Conservation (phyloP, 2,329 filamentous ascomycete species). For the Lachnellula occidentalis region DNA sequence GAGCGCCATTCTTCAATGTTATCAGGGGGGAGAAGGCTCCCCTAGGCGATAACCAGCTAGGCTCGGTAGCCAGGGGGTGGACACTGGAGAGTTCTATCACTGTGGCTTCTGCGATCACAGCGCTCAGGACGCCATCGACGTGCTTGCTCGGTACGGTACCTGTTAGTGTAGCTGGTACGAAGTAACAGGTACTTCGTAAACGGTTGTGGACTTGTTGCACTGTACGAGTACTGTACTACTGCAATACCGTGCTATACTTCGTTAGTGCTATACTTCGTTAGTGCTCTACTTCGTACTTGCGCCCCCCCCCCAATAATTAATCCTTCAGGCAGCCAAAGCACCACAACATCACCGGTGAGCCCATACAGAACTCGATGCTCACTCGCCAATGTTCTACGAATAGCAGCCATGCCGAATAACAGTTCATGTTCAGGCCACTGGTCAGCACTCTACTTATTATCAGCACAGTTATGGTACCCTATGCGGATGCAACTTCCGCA, state of each 20-base stretch:
- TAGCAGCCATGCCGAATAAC: background rate
- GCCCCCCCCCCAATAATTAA: background rate
- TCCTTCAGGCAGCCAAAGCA: background rate
- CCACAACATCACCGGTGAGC: background rate
- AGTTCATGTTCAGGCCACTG: too few species aligned
- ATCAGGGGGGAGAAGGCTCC: background rate
- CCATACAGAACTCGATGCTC: background rate
- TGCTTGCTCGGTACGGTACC: background rate
- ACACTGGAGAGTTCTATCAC: background rate
- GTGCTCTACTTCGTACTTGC: background rate
- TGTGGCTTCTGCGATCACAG: background rate
- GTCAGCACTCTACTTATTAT: too few species aligned
- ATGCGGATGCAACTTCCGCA: too few species aligned
- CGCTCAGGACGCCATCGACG: background rate
- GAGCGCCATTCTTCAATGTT: too few species aligned
- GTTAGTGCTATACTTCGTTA: background rate
- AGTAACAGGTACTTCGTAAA: background rate
- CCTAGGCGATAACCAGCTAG: background rate
- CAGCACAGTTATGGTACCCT: too few species aligned
- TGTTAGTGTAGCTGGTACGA: too few species aligned
- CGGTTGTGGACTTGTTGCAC: background rate
- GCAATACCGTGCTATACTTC: background rate
- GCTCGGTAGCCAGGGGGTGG: background rate
- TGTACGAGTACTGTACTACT: background rate
- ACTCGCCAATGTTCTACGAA: background rate